Conservation (phyloP, 225 moss, liverwort and hornwort genomes). For the Thuidium tamariscinum region DNA sequence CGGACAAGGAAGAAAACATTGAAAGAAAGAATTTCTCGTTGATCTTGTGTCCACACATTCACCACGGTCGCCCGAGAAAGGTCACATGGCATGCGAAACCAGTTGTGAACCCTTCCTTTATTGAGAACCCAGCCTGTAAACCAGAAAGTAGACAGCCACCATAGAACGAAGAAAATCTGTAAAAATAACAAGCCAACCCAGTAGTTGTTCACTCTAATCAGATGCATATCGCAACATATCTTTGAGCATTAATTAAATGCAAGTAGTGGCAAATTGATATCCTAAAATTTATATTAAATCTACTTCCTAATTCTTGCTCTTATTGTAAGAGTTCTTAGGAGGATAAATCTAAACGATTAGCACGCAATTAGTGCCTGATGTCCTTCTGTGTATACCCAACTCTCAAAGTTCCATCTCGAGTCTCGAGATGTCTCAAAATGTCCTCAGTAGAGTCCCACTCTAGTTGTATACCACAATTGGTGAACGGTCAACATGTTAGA, state of each 20-base stretch:
- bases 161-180: constrained; percentile 64
- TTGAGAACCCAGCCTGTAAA: constrained; percentile 62
- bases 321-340: neutral
- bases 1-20: constrained; percentile 54
- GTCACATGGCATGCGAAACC: constrained; percentile 59
- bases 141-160: constrained; percentile 81
- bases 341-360: neutral
- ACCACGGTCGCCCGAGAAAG: constrained; percentile 52
- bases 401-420: neutral
- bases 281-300: neutral
- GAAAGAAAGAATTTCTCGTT: constrained; percentile 43
- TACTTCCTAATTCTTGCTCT: neutral
- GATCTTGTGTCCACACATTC: constrained; percentile 48
- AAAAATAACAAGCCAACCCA: neutral
- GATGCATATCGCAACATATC: neutral
- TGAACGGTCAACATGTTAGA: neutral
- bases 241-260: neutral
- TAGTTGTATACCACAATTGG: neutral
- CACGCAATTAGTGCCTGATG: neutral
- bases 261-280: neutral
- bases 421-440: neutral
- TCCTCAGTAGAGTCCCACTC: neutral
- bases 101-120: constrained; percentile 66
- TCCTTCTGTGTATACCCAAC: neutral
- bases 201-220: neutral